Conservation (phyloP, 805 yeast species). For the Yamadazyma paraphyllophila region DNA sequence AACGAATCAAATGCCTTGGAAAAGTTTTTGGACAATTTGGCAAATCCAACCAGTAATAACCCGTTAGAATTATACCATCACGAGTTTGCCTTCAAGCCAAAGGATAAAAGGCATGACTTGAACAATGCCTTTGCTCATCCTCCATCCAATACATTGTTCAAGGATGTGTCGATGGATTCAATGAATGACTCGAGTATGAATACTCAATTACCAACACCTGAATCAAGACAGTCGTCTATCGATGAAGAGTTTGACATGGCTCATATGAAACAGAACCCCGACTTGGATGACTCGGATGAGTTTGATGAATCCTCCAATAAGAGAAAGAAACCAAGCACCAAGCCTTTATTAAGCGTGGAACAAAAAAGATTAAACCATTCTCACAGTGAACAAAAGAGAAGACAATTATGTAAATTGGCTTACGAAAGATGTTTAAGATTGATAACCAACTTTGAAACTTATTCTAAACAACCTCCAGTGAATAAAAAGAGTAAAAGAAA, state of each 20-base stretch:
- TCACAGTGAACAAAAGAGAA: slow-evolving; percentile 41
- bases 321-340: slow-evolving; percentile 28
- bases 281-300: slow-evolving; percentile 1
- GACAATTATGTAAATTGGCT: slow-evolving; percentile 44
- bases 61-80: slow-evolving; percentile 32
- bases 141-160: slow-evolving; percentile 8
- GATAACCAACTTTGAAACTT: slow-evolving; percentile 40
- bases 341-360: slow-evolving; percentile 37
- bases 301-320: slow-evolving; percentile 11
- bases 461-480: slow-evolving; percentile 27
- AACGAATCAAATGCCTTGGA: slow-evolving; percentile 40
- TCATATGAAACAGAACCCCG: background rate
- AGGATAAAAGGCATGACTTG: slow-evolving; percentile 19
- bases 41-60: slow-evolving; percentile 23
- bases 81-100: slow-evolving; percentile 15
- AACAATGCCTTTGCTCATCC: slow-evolving; percentile 28
- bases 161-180: background rate
- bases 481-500: slow-evolving; percentile 36
- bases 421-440: slow-evolving; percentile 42
- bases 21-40: slow-evolving; percentile 40
- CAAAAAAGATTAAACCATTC: slow-evolving; percentile 44
- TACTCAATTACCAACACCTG: slow-evolving; percentile 34
- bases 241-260: slow-evolving; percentile 12
- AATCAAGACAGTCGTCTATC: slow-evolving; percentile 26
- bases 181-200: slow-evolving; percentile 1